These are phyloP conservation scores for Hibiscus syriacus DNA, from an alignment of 345 rosid genomes.

Conservation along the genomic window DNA sequence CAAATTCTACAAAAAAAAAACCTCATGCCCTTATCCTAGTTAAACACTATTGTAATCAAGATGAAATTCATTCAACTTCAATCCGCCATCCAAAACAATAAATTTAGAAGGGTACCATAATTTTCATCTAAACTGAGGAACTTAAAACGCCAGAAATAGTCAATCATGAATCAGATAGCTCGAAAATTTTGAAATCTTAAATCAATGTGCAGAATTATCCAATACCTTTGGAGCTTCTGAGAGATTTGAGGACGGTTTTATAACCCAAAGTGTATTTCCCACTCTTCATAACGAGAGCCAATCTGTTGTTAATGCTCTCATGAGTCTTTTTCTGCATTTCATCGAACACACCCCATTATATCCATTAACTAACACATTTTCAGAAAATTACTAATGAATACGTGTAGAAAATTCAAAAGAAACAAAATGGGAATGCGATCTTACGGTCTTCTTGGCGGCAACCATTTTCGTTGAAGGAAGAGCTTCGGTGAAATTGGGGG, in stretches of 20 bases:
- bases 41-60: background rate
- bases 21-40: background rate
- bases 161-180: background rate
- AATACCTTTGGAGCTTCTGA: conserved; percentile 39
- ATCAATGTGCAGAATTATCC: background rate
- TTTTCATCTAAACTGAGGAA: background rate
- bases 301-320: conserved; percentile 53
- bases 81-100: conserved; percentile 1
- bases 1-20: background rate
- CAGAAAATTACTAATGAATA: background rate
- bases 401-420: background rate
- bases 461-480: conserved; percentile 32
- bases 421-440: background rate
- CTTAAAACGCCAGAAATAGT: background rate
- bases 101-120: background rate
- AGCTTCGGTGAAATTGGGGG: background rate
- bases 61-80: conserved; percentile 17
- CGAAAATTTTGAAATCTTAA: background rate
- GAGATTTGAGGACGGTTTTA: conserved; percentile 47
- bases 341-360: background rate
- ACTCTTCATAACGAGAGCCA: conserved; percentile 57
- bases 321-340: conserved; percentile 50
- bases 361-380: background rate
- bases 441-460: no score
- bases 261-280: conserved; percentile 46